phyloP scores from a whole-genome alignment of 148 eudicot genomes.

The Drosera capensis region DNA sequence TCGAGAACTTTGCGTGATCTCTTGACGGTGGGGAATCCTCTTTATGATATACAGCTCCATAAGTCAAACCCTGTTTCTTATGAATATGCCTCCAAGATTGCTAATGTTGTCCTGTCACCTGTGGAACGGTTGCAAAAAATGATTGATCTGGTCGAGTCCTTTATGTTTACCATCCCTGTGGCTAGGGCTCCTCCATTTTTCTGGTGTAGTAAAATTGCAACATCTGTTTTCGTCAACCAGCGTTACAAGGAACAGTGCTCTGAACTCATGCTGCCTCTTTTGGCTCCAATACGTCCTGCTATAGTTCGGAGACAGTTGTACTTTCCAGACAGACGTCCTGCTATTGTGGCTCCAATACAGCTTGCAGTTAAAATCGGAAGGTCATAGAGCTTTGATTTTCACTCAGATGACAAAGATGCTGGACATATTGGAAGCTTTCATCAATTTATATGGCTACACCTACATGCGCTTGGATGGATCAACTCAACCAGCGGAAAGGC shows the following conservation, averaged over 20 bases:
- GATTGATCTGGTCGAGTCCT: slow-evolving; percentile 80
- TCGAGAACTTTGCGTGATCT: slow-evolving; percentile 48
- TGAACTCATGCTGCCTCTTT: slow-evolving; percentile 48
- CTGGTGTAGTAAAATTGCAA: slow-evolving; percentile 71
- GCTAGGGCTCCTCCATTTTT: slow-evolving; percentile 81
- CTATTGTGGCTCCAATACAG: slow-evolving; percentile 97
- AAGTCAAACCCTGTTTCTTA: slow-evolving; percentile 29
- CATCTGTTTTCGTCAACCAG: slow-evolving; percentile 44
- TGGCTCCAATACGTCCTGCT: slow-evolving; percentile 83
- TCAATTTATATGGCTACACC: slow-evolving; percentile 88
- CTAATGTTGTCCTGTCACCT: slow-evolving; percentile 76
- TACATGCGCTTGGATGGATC: slow-evolving; percentile 99
- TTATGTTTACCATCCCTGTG: slow-evolving; percentile 98
- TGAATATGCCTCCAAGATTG: slow-evolving; percentile 57
- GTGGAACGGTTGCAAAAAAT: slow-evolving; percentile 66
- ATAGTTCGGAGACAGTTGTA: slow-evolving; percentile 92
- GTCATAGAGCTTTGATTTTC: slow-evolving; percentile 88
- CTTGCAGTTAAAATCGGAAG: slow-evolving; percentile 84
- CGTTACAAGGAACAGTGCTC: slow-evolving; percentile 51
- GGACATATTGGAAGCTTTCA: slow-evolving; percentile 92
- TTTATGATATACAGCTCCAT: slow-evolving; percentile 28
- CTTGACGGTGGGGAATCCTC: slow-evolving; percentile 49
- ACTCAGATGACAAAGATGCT: slow-evolving; percentile 99
- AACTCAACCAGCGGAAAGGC: slow-evolving; percentile 97
- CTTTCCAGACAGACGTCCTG: slow-evolving; percentile 97